phyloP scores from a whole-genome alignment of 2,329 filamentous ascomycete genomes.

The Pezicula neosporulosa region DNA sequence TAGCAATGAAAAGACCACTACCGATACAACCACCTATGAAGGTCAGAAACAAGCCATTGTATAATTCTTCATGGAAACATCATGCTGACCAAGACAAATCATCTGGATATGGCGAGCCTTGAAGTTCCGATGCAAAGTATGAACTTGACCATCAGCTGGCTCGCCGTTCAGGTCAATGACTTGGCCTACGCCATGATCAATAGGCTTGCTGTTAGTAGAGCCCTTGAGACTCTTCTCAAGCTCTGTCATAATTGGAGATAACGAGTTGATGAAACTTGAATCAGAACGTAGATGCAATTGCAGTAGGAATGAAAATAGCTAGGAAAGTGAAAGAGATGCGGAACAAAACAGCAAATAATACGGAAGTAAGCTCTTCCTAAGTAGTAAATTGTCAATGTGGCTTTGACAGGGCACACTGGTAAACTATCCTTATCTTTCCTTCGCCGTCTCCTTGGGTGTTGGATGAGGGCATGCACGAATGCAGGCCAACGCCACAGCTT shows the following conservation, averaged over 20 bases:
- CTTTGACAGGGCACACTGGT: too few species aligned
- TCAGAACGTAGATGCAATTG: too few species aligned
- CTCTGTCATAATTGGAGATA: neutral
- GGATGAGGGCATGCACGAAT: too few species aligned
- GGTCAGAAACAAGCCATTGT: neutral
- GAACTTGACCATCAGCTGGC: neutral
- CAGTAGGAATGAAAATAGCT: too few species aligned
- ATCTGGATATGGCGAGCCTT: neutral
- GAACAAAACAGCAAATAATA: too few species aligned
- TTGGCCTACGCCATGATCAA: neutral
- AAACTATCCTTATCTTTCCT: too few species aligned
- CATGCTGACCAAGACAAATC: neutral
- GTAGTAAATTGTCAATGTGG: too few species aligned
- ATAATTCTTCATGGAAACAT: neutral
- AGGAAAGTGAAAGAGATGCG: too few species aligned
- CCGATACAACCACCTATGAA: neutral
- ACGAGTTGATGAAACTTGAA: too few species aligned
- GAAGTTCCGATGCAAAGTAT: neutral
- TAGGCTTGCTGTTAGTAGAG: neutral
- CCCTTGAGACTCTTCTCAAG: neutral
- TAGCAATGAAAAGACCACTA: neutral
- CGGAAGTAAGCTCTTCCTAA: too few species aligned
- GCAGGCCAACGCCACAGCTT: too few species aligned
- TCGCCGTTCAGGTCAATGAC: neutral
- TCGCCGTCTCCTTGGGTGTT: too few species aligned